Base-by-base conservation (phyloP, 257 asterid species). In the Scutellaria galericulata region DNA sequence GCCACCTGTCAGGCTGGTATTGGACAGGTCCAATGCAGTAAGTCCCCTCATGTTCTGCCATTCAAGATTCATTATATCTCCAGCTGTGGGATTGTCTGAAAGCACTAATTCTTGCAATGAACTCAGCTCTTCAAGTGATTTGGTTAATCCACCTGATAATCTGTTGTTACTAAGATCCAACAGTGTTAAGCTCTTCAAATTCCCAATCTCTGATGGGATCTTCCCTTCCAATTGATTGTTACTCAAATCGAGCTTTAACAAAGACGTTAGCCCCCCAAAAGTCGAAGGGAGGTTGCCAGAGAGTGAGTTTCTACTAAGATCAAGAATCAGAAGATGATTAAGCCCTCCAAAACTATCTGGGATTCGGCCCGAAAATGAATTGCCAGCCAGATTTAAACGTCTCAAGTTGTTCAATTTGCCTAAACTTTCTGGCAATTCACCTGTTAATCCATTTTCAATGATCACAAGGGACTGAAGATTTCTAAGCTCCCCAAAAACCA, bases 171-270 rank as follows among this genome's bases (percentile, higher is more conserved):
- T 92, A 7, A 95, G 84, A 68, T 92, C 98, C 67, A 92, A 71
- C 5, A 95, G 87, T 42, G 98, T 92, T 20, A 95, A 57, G 27
- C 78, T 83, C 81, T 84, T 84, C 45, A 95, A 53, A 60, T 61
- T 77, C 5, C 83, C 85, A 5, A 92, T 47, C 81, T 83, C 80
- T 7, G 5, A 1, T 8, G 96, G 94, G 75, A 95, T 79, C 52
- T 65, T 54, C 3, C 96, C 98, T 7, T 73, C 72, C 27, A 92
- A 22, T n/a, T 64, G 78, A 37, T 95, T 95, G 66, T 27, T 66
- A 75, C 98, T 87, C 64, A 82, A 75, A 50, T 95, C 99, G 57
- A 95, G 96, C 85, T 95, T 95, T 61, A 95, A 62, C 9, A 95
- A 73, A 27, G 97, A 88, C 20, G 66, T 22, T 68, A 95, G n/a